Evolutionary conservation across 2,329 filamentous ascomycete genomes (phyloP).

Genomic region (Arthrobotrys conoides): DNA sequence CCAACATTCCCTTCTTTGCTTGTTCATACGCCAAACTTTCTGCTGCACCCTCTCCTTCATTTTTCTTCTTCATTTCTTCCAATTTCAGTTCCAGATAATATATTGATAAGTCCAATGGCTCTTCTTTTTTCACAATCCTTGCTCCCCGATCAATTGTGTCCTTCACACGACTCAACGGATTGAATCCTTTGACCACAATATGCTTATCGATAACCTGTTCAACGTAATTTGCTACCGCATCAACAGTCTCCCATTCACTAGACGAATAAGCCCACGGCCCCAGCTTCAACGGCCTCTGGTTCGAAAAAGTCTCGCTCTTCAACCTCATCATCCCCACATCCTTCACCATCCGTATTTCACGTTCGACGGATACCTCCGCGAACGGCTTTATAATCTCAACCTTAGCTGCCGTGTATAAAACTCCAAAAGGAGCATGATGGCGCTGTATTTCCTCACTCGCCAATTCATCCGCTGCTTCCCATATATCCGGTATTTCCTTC

Average conservation of each 20-base stretch:
- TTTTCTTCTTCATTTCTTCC: constrained; percentile 1
- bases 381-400: constrained; percentile 34
- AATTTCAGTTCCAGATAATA: constrained; percentile 38
- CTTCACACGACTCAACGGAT: background rate
- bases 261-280: constrained; percentile 41
- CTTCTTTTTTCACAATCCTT: background rate
- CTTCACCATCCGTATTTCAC: constrained; percentile 14
- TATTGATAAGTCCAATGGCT: constrained; percentile 21
- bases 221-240: background rate
- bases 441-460: background rate
- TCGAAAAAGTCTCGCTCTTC: constrained; percentile 1
- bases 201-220: constrained; percentile 22
- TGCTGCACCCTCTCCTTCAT: background rate
- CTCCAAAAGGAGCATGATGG: background rate
- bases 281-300: constrained; percentile 24
- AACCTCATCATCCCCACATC: constrained; percentile 4
- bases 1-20: constrained; percentile 19
- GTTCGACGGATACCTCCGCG: background rate
- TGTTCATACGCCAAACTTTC: background rate
- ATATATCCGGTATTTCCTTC: constrained; percentile 18
- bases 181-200: background rate
- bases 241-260: constrained; percentile 26
- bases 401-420: constrained; percentile 28
- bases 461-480: constrained; percentile 21
- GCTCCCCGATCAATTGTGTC: constrained; percentile 14